phyloP scores from a whole-genome alignment of 169 alveolate species.

The Eimeria praecox region DNA sequence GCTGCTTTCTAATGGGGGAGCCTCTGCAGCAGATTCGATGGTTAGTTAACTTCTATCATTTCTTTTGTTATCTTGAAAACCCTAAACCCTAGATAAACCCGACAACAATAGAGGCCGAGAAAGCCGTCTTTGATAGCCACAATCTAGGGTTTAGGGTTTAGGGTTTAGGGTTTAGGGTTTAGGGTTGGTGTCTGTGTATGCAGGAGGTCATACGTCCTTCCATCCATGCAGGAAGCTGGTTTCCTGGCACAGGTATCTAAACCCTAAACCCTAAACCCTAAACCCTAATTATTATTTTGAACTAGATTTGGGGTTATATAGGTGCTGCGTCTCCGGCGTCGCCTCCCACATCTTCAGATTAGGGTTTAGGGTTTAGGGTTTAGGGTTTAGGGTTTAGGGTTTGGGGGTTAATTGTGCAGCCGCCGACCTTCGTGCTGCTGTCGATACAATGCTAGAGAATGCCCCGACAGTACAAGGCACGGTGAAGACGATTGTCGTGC shows the following conservation, averaged over 20 bases:
- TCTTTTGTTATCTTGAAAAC: not conserved
- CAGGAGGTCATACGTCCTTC: not conserved
- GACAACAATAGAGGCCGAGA: not conserved
- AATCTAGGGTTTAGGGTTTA: not conserved
- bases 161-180: slow-evolving; percentile 16
- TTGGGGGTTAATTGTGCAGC: slow-evolving; percentile 13
- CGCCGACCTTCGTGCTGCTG: not conserved
- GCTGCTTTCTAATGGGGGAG: not conserved
- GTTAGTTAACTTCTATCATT: too few species aligned
- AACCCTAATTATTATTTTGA: not conserved
- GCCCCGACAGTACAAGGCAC: not conserved
- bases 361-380: not conserved
- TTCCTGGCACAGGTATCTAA: slow-evolving; percentile 31
- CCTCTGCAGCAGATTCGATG: not conserved
- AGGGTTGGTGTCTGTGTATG: not conserved
- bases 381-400: not conserved
- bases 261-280: slow-evolving; percentile 33
- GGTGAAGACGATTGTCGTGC: not conserved
- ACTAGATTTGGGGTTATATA: too few species aligned
- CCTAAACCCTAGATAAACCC: slow-evolving; percentile 2
- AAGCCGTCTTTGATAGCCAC: not conserved
- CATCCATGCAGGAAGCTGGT: slow-evolving; percentile 18
- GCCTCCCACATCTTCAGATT: not conserved
- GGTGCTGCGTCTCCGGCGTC: not conserved
- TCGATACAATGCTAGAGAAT: not conserved